Base-by-base conservation (phyloP, 2,329 filamentous ascomycete species). In the Setomelanomma holmii region DNA sequence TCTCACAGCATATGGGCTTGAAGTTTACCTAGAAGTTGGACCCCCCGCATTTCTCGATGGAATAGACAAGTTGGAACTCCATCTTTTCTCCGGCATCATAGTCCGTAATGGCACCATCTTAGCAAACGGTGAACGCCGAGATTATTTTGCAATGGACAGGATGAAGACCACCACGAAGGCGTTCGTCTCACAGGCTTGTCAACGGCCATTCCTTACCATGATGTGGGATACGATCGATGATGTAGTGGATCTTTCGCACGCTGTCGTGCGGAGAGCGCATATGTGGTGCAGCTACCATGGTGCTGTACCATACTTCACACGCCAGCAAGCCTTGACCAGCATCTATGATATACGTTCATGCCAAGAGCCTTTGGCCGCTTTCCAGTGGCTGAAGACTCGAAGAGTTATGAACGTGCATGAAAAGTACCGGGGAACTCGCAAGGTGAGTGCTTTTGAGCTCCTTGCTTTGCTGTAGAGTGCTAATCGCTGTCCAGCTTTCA, bases 201-300 rank as follows among this genome's bases (percentile, higher is more conserved):
- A 74, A 24, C 57, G 72, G 16, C 57, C 69, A 1, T 74, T 74
- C 34, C 55, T 64, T n/a, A 71, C 70, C 6, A 69, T 75, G 66
- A 74, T 74, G 64, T 75, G 72, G 72, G 72, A 75, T 35, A 71
- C 68, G 4, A 60, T 75, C n/a, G 64, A 72, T 17, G 68, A 74
- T 24, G 60, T 69, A 22, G 68, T 55, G 5, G 54, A 66, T 8
- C 40, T 74, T 5, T 74, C 72, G 8, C 72, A 74, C 54, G 72
- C 72, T 27, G 71, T 74, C 3, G 61, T 69, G 3, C 61, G 69
- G 43, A 64, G 72, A 56, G 66, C 67, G 8, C 72, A 71, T 43
- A 69, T 67, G 64, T 75, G 72, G 72, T 74, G 69, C 44, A 68
- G 53, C 36, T 75, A 75, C 45, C 72, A 75, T 45, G 72, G 72